Evolutionary conservation across 2,329 filamentous ascomycete genomes (phyloP).

Genomic region (Aspergillus sp.): DNA sequence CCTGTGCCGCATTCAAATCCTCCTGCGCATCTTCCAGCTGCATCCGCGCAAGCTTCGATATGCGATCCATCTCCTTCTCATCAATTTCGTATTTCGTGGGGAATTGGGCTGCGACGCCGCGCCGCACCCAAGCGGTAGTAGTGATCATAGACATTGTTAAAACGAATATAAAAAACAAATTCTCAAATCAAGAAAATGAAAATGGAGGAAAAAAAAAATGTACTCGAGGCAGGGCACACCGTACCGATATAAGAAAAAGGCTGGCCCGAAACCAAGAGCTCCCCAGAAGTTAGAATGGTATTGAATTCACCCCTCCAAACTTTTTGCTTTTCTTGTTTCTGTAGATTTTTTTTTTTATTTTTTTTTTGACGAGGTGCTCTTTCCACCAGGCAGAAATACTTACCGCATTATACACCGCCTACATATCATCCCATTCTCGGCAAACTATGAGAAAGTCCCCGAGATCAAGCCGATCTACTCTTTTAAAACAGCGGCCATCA

Average conservation of each 20-base stretch:
- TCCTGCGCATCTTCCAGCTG: slow-evolving; percentile 91
- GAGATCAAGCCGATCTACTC: neutral
- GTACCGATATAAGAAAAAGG: neutral
- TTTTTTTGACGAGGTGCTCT: slow-evolving; percentile 26
- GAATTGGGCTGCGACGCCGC: slow-evolving; percentile 74
- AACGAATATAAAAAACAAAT: neutral
- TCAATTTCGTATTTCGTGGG: slow-evolving; percentile 73
- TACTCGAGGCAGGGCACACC: neutral
- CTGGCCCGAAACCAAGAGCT: slow-evolving; percentile 7
- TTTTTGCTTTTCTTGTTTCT: neutral
- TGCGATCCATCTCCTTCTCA: slow-evolving; percentile 73
- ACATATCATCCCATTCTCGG: neutral
- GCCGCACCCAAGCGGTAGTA: slow-evolving; percentile 71
- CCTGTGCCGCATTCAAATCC: slow-evolving; percentile 72
- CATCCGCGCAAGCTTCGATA: slow-evolving; percentile 70
- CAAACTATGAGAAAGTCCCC: neutral
- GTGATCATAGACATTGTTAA: slow-evolving; percentile 66
- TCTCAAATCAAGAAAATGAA: neutral
- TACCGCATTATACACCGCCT: neutral
- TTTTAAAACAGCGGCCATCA: neutral
- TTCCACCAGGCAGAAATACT: slow-evolving; percentile 20
- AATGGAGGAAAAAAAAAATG: neutral
- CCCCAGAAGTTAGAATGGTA: neutral
- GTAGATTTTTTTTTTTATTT: slow-evolving; percentile 28
- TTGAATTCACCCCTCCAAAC: slow-evolving; percentile 10